Evolutionary conservation across 371 early-diverging fungal species (phyloP).

Genomic region (Apophysomyces elegans): DNA sequence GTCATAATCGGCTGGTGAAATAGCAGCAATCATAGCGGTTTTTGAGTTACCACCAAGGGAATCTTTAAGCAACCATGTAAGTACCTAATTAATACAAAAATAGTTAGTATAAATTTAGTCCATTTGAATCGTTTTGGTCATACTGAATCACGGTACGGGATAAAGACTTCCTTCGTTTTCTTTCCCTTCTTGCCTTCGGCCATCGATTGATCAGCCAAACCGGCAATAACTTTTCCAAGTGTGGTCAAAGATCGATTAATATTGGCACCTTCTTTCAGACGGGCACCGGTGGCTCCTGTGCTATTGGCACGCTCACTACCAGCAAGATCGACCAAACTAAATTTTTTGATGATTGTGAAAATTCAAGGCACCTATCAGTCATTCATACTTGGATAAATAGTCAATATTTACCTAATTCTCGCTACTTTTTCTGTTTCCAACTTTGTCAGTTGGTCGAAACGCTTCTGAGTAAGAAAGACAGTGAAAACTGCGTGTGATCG

Average conservation of each 20-base stretch:
- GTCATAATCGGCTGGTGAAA: constrained; percentile 81
- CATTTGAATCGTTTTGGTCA: not conserved
- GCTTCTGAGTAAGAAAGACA: constrained; percentile 74
- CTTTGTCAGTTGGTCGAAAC: constrained; percentile 61
- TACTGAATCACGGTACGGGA: constrained; percentile 90
- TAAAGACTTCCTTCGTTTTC: constrained; percentile 63
- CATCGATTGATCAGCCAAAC: constrained; percentile 82
- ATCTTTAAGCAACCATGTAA: constrained; percentile 96
- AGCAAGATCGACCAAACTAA: constrained; percentile 84
- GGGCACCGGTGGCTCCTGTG: constrained; percentile 93
- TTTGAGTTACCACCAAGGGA: constrained; percentile 94
- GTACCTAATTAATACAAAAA: constrained; percentile 37
- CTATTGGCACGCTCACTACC: constrained; percentile 97
- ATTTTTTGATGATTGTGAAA: not conserved
- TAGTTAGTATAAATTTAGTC: not conserved
- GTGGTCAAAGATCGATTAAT: constrained; percentile 97
- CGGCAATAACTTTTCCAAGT: constrained; percentile 98
- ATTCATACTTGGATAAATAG: not conserved
- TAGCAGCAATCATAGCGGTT: constrained; percentile 91
- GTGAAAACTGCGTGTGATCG: constrained; percentile 97
- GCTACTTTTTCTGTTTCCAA: constrained; percentile 79
- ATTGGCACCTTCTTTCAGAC: constrained; percentile 97
- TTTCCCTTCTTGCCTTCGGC: constrained; percentile 54
- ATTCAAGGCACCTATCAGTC: not conserved
- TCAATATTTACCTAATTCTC: constrained; percentile 56